These are phyloP conservation scores for Mediolabrus comicus DNA, from an alignment of 108 stramenopile genomes.

Conservation along the genomic window DNA sequence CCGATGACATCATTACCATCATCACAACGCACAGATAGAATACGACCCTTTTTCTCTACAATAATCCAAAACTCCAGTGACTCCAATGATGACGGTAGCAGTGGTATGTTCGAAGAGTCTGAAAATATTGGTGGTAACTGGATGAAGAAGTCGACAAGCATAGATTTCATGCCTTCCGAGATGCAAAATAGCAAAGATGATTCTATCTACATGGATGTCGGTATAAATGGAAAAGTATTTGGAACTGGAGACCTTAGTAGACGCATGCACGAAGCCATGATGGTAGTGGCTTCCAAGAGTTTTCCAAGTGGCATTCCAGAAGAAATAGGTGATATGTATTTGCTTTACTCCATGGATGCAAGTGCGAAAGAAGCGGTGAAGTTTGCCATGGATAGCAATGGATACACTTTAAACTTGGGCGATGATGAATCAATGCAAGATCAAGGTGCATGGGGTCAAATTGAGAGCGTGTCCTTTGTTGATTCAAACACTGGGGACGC, in stretches of 20 bases:
- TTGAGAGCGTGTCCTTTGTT: conserved; percentile 66
- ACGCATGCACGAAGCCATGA: conserved; percentile 70
- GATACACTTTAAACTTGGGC: conserved; percentile 57
- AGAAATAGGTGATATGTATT: conserved; percentile 52
- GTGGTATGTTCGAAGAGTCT: conserved; percentile 2
- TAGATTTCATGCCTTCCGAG: conserved; percentile 10
- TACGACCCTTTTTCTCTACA: not conserved
- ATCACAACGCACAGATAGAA: not conserved
- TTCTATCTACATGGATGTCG: conserved; percentile 49
- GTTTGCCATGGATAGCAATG: conserved; percentile 73
- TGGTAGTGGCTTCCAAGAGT: conserved; percentile 23
- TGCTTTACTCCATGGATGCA: conserved; percentile 77
- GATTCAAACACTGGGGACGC: conserved; percentile 43
- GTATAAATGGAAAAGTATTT: conserved; percentile 64
- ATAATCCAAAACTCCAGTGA: not conserved
- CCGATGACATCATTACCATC: not conserved
- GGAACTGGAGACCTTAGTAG: conserved; percentile 62
- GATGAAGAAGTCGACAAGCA: conserved; percentile 17
- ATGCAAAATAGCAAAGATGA: conserved; percentile 21
- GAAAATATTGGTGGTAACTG: conserved; percentile 17
- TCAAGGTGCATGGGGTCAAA: conserved; percentile 74
- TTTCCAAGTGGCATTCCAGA: conserved; percentile 31
- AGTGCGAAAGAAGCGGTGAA: conserved; percentile 81
- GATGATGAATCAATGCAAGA: conserved; percentile 63
- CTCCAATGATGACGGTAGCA: not conserved